phyloP scores from a whole-genome alignment of 164 flowering plant species.

The Dillenia suffruticosa region DNA sequence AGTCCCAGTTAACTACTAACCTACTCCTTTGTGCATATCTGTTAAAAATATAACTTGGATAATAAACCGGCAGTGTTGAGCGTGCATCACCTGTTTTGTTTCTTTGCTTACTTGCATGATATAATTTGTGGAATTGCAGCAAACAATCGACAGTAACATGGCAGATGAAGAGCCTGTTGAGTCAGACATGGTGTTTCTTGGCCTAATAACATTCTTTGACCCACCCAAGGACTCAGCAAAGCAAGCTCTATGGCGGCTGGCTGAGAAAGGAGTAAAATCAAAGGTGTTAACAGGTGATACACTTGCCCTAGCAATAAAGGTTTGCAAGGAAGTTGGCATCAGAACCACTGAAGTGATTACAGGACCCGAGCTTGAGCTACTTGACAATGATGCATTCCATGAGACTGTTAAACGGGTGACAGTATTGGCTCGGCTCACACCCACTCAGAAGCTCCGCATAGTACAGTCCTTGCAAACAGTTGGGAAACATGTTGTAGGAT shows the following conservation, averaged over 20 bases:
- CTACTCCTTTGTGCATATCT: too few species aligned
- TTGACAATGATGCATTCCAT: conserved; percentile 48
- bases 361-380: conserved; percentile 71
- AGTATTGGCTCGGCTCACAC: conserved; percentile 77
- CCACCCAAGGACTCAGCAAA: conserved; percentile 87
- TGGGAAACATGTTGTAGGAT: conserved; percentile 67
- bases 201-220: conserved; percentile 61
- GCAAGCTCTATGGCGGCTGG: conserved; percentile 66
- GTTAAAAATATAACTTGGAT: too few species aligned
- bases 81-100: too few species aligned
- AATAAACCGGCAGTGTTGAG: too few species aligned
- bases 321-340: conserved; percentile 76
- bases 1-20: too few species aligned
- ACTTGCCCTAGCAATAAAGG: conserved; percentile 52
- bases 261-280: conserved; percentile 72
- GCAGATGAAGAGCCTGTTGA: conserved; percentile 30
- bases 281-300: conserved; percentile 77
- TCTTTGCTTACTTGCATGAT: too few species aligned
- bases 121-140: conserved; percentile 26
- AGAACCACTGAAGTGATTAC: conserved; percentile 60
- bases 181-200: conserved; percentile 66
- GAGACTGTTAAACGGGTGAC: conserved; percentile 60
- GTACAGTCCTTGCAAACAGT: conserved; percentile 60
- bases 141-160: conserved; percentile 8
- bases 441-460: conserved; percentile 66